Conservation (phyloP, 495 filamentous ascomycete species). For the Cladorrhinum samala region DNA sequence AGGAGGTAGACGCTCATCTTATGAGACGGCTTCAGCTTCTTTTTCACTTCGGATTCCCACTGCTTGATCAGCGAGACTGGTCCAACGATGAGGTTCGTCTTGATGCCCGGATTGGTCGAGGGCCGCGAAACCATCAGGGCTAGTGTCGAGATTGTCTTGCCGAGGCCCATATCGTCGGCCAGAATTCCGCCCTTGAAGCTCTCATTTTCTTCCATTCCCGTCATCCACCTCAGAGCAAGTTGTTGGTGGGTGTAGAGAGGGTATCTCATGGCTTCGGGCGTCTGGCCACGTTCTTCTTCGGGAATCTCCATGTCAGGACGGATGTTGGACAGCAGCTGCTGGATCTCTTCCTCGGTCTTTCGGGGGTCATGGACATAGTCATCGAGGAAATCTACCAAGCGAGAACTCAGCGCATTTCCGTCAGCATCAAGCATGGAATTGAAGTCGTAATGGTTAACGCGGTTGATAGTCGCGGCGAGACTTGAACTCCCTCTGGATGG, state of each 20-base stretch:
- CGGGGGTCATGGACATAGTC: conserved; percentile 49
- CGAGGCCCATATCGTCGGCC: conserved; percentile 92
- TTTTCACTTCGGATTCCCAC: conserved; percentile 80
- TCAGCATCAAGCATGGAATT: conserved; percentile 20
- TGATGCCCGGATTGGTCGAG: conserved; percentile 33
- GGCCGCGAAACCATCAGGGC: conserved; percentile 73
- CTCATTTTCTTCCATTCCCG: conserved; percentile 64
- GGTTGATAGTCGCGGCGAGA: conserved; percentile 19
- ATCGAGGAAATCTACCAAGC: conserved; percentile 28
- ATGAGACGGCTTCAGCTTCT: conserved; percentile 56
- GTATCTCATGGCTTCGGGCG: conserved; percentile 64
- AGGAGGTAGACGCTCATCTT: conserved; percentile 60
- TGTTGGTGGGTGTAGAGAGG: conserved; percentile 78
- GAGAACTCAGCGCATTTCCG: conserved; percentile 18
- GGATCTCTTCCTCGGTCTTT: conserved; percentile 58
- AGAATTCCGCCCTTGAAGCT: conserved; percentile 77
- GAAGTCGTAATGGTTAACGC: conserved; percentile 20
- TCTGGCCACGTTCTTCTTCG: conserved; percentile 60
- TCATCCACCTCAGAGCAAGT: conserved; percentile 76
- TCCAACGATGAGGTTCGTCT: conserved; percentile 78
- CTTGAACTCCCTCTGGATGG: background rate
- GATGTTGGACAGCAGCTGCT: conserved; percentile 63
- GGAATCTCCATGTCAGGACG: conserved; percentile 66
- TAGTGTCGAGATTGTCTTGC: conserved; percentile 88
- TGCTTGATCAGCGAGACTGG: conserved; percentile 84